Evolutionary conservation across 1,284 basidiomycete genomes (phyloP), one percentile per base, ranked within the genome.

Genomic region (Ceratobasidium theobromae): DNA sequence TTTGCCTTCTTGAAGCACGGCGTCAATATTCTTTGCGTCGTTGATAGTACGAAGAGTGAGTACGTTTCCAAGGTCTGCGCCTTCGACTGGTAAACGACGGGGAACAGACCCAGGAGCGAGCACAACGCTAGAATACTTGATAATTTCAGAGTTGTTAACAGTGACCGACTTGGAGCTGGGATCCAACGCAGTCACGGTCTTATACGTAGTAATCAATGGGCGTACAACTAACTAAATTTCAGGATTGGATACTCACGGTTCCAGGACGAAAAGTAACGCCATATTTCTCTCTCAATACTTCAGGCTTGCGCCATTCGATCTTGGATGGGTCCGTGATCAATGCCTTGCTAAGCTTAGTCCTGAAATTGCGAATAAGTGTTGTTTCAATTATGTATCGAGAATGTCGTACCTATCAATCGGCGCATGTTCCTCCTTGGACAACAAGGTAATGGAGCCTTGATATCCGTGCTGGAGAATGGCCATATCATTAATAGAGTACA

Each of bases 291-390:
- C 88, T 89, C 67, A 95, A 81, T 72, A 89, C 89, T 21, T 87
- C 83, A 12, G 84, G 82, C 28, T 81, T 85, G 57, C 85, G 85
- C 84, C 82, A 93, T 73, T 90, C 84, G 43, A 95, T 78, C 76
- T 94, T 92, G 35, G 84, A 78, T 1, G 88, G 77, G 72, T 95
- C 90, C 21, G 88, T 87, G 41, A 90, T 83, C 45, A 96, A 84
- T 4, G 86, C 86, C 77, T 98, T 97, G 78, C 92, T 95, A 68
- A 97, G 81, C 79, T 92, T 95, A 49, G 94, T 93, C 67, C 91
- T 89, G 67, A 6, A 30, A 51, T 21, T 33, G 43, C 23, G 43
- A 9, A 52, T 40, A 38, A 33, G 16, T 38, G 16, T 14, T 49
- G 25, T 35, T 49, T 25, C 53, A 28, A 51, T 8, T 32, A 6